phyloP scores from a whole-genome alignment of 495 filamentous ascomycete genomes.

The Podospora sp. region DNA sequence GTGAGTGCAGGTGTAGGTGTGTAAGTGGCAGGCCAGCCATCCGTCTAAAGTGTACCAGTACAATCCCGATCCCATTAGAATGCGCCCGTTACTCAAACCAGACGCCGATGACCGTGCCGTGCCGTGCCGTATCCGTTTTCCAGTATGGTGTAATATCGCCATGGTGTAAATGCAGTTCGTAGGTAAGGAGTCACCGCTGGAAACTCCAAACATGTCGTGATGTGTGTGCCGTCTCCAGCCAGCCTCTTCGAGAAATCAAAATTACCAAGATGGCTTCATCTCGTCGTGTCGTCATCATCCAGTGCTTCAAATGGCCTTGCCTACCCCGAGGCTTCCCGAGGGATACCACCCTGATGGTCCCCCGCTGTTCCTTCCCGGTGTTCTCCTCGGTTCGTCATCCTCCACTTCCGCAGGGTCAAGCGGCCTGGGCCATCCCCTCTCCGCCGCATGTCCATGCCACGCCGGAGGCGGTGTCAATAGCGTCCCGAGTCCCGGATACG shows the following conservation, averaged over 20 bases:
- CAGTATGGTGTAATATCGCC: not conserved
- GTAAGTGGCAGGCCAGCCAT: not conserved
- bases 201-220: not conserved
- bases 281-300: not conserved
- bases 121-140: not conserved
- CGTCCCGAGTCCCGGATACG: constrained; percentile 11
- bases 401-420: constrained; percentile 1
- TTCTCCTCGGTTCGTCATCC: not conserved
- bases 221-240: not conserved
- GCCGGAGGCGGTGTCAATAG: constrained; percentile 17
- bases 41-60: not conserved
- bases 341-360: not conserved
- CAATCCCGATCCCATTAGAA: not conserved
- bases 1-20: not conserved
- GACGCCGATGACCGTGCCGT: constrained; percentile 4
- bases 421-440: constrained; percentile 1
- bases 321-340: constrained; percentile 19
- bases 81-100: not conserved
- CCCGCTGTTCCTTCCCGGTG: not conserved
- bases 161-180: not conserved
- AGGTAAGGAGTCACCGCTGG: not conserved
- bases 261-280: not conserved
- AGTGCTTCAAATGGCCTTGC: constrained; percentile 10
- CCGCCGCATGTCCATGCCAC: constrained; percentile 4
- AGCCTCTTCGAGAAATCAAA: not conserved